Evolutionary conservation across 2,329 filamentous ascomycete genomes (phyloP).

Genomic region (Curvularia eragrostidis): DNA sequence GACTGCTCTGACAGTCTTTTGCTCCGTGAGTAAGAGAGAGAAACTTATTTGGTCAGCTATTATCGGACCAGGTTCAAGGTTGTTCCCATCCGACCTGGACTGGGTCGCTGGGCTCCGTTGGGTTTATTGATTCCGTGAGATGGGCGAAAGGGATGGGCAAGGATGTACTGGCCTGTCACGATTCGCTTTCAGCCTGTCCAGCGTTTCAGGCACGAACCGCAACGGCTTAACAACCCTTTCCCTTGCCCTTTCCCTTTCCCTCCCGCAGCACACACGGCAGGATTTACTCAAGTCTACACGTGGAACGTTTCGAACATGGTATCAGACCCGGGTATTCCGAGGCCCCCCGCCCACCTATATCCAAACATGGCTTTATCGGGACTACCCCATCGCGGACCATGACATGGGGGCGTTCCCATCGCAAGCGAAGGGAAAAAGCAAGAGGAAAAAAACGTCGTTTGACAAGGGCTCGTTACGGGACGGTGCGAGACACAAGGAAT

Average conservation of each 20-base stretch:
- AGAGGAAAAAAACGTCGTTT: neutral
- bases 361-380: neutral
- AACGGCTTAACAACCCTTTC: neutral
- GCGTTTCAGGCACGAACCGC: slow-evolving; percentile 7
- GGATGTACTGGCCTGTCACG: slow-evolving; percentile 1
- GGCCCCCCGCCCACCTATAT: neutral
- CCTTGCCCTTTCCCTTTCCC: neutral
- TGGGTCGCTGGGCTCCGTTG: slow-evolving; percentile 4
- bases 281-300: neutral
- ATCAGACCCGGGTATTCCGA: neutral
- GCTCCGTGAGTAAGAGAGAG: neutral
- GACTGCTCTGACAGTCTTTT: neutral
- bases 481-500: slow-evolving; percentile 13
- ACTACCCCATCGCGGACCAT: neutral
- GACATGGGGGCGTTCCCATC: neutral
- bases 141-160: neutral
- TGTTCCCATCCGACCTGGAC: neutral
- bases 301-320: slow-evolving; percentile 1
- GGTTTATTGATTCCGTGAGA: slow-evolving; percentile 6
- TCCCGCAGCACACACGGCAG: neutral
- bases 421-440: neutral
- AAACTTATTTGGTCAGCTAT: slow-evolving; percentile 2
- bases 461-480: slow-evolving; percentile 10
- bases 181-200: slow-evolving; percentile 2
- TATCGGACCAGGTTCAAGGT: slow-evolving; percentile 2